Percentiles rank a stretch among this genome's conserved stretches.
phyloP scores from a whole-genome alignment of 306 rosid genomes.

The Styphnolobium japonicum region DNA sequence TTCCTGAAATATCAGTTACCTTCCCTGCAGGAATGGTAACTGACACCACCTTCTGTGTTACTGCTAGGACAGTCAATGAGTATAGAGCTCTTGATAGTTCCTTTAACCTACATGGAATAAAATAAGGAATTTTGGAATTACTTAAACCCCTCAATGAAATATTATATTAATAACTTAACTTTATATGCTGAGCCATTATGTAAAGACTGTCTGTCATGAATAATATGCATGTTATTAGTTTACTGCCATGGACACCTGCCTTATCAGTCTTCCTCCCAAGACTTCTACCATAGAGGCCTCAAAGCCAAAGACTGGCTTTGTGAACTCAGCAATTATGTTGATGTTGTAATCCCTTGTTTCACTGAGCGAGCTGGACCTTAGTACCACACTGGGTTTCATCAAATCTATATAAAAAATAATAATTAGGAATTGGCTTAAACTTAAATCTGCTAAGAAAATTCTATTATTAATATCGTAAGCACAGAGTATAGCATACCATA shows the following conservation, averaged over 20 bases:
- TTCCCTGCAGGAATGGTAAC: slow-evolving; percentile 60
- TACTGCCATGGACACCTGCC: slow-evolving; percentile 48
- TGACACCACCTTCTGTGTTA: slow-evolving; percentile 38
- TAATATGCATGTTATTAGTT: background rate
- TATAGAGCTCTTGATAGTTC: slow-evolving; percentile 68
- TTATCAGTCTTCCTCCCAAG: slow-evolving; percentile 54
- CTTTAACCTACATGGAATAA: slow-evolving; percentile 43
- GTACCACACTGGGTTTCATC: slow-evolving; percentile 41
- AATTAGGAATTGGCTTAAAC: background rate
- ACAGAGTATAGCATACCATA: slow-evolving; percentile 41
- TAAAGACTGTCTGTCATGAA: background rate
- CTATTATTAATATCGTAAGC: background rate
- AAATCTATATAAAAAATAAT: slow-evolving; percentile 35
- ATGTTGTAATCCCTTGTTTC: slow-evolving; percentile 42
- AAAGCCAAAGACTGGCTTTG: slow-evolving; percentile 72
- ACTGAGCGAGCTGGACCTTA: slow-evolving; percentile 51
- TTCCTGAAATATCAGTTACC: slow-evolving; percentile 68
- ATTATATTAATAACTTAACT: background rate
- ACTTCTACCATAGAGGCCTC: slow-evolving; percentile 51
- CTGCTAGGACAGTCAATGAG: slow-evolving; percentile 48
- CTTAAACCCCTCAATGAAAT: background rate
- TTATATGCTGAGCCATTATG: background rate
- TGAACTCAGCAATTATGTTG: slow-evolving; percentile 58
- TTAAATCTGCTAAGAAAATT: background rate
- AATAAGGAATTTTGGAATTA: background rate